Evolutionary conservation across 1,284 basidiomycete species (phyloP).

Genomic region (Naganishia albida): DNA sequence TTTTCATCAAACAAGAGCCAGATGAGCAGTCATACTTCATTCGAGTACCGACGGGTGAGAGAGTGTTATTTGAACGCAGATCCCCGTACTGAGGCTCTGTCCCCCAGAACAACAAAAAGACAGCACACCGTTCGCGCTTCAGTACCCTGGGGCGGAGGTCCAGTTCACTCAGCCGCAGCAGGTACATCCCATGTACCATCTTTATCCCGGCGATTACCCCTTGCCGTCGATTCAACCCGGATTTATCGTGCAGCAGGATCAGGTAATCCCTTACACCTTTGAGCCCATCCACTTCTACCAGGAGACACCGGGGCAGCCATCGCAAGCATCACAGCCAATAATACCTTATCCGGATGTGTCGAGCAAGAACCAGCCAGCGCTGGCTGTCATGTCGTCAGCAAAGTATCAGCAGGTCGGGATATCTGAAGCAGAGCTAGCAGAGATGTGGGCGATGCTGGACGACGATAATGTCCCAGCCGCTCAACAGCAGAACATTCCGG

Average conservation of each 20-base stretch:
- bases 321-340: no score
- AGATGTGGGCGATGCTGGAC: slow-evolving; percentile 31
- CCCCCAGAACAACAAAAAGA: no score
- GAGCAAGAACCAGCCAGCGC: slow-evolving; percentile 3
- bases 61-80: no score
- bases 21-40: background rate
- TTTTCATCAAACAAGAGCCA: slow-evolving; percentile 7
- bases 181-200: background rate
- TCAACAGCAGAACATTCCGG: background rate
- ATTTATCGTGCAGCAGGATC: slow-evolving; percentile 17
- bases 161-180: background rate
- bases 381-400: slow-evolving; percentile 4
- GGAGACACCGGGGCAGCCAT: background rate
- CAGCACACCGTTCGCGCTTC: background rate
- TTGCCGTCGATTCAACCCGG: slow-evolving; percentile 20
- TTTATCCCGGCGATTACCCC: slow-evolving; percentile 5
- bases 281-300: slow-evolving; percentile 13
- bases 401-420: slow-evolving; percentile 27
- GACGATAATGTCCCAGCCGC: slow-evolving; percentile 12
- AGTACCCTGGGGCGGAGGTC: background rate
- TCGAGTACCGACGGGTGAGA: background rate
- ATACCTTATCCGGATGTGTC: background rate
- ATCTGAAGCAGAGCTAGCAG: slow-evolving; percentile 26
- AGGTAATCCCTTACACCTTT: slow-evolving; percentile 27
- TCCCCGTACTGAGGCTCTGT: background rate